Evolutionary conservation across 305 asterid genomes (phyloP).

Genomic region (Caryopteris hybrid): DNA sequence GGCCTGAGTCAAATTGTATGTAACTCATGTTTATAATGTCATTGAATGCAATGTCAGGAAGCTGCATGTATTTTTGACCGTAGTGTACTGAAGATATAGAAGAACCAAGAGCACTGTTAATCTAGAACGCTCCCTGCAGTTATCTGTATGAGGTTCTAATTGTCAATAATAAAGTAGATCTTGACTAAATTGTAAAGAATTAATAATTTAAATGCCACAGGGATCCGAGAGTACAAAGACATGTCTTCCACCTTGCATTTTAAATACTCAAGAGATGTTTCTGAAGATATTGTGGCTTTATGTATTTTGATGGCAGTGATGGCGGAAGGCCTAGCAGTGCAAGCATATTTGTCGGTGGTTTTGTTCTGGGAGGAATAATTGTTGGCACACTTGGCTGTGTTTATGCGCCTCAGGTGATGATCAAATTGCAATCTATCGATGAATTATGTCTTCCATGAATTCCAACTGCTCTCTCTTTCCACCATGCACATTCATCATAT

Average conservation of each 20-base stretch:
- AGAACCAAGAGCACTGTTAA: background rate
- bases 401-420: slow-evolving; percentile 88
- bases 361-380: slow-evolving; percentile 80
- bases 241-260: background rate
- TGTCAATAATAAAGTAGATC: background rate
- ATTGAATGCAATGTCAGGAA: background rate
- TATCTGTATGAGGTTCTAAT: background rate
- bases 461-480: background rate
- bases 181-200: background rate
- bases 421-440: background rate
- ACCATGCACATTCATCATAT: background rate
- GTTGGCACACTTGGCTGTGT: slow-evolving; percentile 85
- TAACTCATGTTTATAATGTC: background rate
- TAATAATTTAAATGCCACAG: background rate
- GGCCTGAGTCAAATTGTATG: background rate
- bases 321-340: slow-evolving; percentile 58
- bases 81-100: background rate
- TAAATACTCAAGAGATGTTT: background rate
- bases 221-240: background rate
- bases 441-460: slow-evolving; percentile 11
- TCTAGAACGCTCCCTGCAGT: slow-evolving; percentile 1
- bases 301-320: slow-evolving; percentile 46
- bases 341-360: slow-evolving; percentile 75
- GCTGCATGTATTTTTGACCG: slow-evolving; percentile 5
- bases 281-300: slow-evolving; percentile 5